Evolutionary conservation across 345 rosid species (phyloP).

Genomic region (Populus ilicifolia): DNA sequence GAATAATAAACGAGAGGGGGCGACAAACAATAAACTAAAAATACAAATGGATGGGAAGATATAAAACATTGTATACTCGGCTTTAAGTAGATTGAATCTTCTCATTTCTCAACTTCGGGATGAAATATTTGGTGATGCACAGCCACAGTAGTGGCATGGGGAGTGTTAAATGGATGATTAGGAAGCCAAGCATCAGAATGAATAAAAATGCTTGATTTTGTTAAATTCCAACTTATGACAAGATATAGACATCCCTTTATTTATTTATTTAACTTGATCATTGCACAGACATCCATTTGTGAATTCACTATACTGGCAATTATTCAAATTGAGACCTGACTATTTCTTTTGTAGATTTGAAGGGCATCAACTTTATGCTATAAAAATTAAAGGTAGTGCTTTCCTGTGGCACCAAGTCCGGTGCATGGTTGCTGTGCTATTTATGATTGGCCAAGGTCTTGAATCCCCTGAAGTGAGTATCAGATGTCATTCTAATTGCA

Average conservation of each 20-base stretch:
- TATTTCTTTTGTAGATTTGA: slow-evolving; percentile 45
- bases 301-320: background rate
- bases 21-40: background rate
- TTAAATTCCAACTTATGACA: background rate
- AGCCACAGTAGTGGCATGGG: background rate
- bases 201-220: background rate
- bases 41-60: background rate
- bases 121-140: background rate
- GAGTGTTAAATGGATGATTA: background rate
- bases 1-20: background rate
- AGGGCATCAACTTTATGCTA: slow-evolving; percentile 59
- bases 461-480: slow-evolving; percentile 73
- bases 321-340: background rate
- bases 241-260: background rate
- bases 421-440: slow-evolving; percentile 83
- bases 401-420: slow-evolving; percentile 96
- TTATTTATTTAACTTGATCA: background rate
- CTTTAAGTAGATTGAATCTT: background rate
- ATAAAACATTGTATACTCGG: background rate
- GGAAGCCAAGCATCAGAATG: background rate
- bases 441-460: slow-evolving; percentile 86
- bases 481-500: slow-evolving; percentile 7
- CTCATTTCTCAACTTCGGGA: background rate
- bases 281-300: background rate
- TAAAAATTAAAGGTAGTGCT: slow-evolving; percentile 81